Conservation (phyloP, 2,329 filamentous ascomycete genomes). For the Salinomyces thailandicus region DNA sequence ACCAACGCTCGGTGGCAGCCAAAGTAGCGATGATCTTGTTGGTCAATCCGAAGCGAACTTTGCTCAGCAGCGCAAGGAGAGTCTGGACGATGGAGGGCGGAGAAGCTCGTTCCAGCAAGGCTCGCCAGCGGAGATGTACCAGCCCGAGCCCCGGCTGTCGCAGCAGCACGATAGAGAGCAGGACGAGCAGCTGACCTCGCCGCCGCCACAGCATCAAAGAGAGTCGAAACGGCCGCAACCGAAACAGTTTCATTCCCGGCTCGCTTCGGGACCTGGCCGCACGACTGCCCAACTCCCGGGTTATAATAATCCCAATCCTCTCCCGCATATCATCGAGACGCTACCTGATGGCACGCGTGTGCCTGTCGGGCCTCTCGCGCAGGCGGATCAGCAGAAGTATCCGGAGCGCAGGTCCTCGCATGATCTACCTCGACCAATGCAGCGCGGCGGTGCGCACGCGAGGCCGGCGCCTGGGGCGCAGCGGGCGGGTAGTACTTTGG, state of each 20-base stretch:
- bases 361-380: slow-evolving; percentile 14
- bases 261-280: slow-evolving; percentile 43
- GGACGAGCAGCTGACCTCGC: slow-evolving; percentile 5
- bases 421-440: slow-evolving; percentile 21
- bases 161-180: neutral
- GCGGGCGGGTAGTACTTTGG: slow-evolving; percentile 36
- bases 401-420: slow-evolving; percentile 43
- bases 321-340: slow-evolving; percentile 57
- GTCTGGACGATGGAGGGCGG: neutral
- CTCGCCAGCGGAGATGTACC: slow-evolving; percentile 1
- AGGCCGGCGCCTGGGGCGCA: slow-evolving; percentile 26
- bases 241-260: slow-evolving; percentile 45
- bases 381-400: slow-evolving; percentile 14
- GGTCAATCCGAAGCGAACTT: neutral
- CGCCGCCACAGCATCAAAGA: slow-evolving; percentile 12
- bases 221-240: slow-evolving; percentile 27
- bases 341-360: slow-evolving; percentile 26
- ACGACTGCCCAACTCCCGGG: slow-evolving; percentile 44
- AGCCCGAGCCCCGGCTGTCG: neutral
- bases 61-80: slow-evolving; percentile 2
- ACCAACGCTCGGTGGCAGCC: slow-evolving; percentile 3
- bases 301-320: slow-evolving; percentile 30
- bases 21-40: slow-evolving; percentile 8
- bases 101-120: slow-evolving; percentile 7
- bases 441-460: slow-evolving; percentile 25